Evolutionary conservation across 257 asterid genomes (phyloP).

Genomic region (Rehmannia glutinosa): DNA sequence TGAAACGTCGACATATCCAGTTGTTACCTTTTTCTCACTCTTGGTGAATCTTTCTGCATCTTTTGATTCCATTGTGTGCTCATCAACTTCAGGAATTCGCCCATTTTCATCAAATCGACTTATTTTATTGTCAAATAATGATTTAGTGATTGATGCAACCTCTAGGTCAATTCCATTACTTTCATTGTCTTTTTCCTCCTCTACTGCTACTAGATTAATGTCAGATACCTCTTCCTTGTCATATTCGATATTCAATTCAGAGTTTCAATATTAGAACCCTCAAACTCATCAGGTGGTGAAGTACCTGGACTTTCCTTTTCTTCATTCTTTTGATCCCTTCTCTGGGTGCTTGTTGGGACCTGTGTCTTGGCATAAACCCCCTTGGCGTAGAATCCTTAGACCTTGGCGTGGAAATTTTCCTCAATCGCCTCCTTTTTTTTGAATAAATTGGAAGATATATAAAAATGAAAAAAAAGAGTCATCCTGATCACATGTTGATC

Average conservation of each 20-base stretch:
- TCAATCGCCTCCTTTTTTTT: constrained; percentile 18
- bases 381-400: constrained; percentile 51
- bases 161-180: constrained; percentile 22
- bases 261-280: constrained; percentile 25
- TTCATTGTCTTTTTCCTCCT: constrained; percentile 38
- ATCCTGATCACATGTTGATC: constrained; percentile 3
- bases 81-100: constrained; percentile 27
- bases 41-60: constrained; percentile 25
- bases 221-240: constrained; percentile 31
- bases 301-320: constrained; percentile 38
- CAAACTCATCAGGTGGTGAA: constrained; percentile 38
- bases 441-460: too few species aligned
- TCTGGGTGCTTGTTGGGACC: constrained; percentile 55
- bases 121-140: constrained; percentile 22
- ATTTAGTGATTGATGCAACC: constrained; percentile 21
- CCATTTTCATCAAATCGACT: constrained; percentile 42
- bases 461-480: too few species aligned
- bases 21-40: constrained; percentile 31
- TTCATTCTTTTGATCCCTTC: constrained; percentile 52
- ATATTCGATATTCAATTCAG: constrained; percentile 29
- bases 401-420: constrained; percentile 47
- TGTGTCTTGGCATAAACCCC: constrained; percentile 67
- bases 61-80: constrained; percentile 20
- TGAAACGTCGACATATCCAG: constrained; percentile 14
- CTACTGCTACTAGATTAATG: constrained; percentile 21